Evolutionary conservation across 345 rosid genomes (phyloP).

Genomic region (Citrus glauca): DNA sequence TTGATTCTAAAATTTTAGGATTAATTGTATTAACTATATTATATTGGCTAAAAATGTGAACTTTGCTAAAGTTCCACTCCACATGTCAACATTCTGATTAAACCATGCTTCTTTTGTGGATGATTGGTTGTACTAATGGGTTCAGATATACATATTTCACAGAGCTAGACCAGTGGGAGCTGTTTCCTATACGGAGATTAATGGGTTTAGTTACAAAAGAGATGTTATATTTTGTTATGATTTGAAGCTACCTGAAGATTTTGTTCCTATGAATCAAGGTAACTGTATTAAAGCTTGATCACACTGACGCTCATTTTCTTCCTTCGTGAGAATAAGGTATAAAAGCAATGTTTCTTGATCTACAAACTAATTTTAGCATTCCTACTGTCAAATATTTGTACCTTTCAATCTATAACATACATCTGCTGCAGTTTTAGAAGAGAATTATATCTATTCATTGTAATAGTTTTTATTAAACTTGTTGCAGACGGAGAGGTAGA

Average conservation of each 20-base stretch:
- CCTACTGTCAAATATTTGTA: not conserved
- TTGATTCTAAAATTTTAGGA: slow-evolving; percentile 3
- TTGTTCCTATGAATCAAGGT: slow-evolving; percentile 77
- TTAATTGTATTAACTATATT: not conserved
- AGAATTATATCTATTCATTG: not conserved
- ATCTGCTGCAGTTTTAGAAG: not conserved
- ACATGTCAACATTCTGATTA: not conserved
- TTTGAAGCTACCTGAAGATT: slow-evolving; percentile 62
- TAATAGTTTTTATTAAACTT: not conserved
- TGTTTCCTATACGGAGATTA: slow-evolving; percentile 72
- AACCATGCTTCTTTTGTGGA: not conserved
- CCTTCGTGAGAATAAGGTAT: not conserved
- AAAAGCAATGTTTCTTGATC: not conserved
- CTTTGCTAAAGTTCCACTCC: not conserved
- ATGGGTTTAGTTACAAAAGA: slow-evolving; percentile 64
- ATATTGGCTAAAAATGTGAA: not conserved
- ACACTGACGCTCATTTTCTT: not conserved
- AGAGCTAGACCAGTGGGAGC: slow-evolving; percentile 85
- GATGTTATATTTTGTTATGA: slow-evolving; percentile 90
- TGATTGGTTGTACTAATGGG: slow-evolving; percentile 1
- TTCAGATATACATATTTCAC: slow-evolving; percentile 14
- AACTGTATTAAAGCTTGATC: slow-evolving; percentile 1
- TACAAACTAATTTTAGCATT: not conserved
- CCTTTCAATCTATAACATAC: not conserved
- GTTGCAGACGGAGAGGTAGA: slow-evolving; percentile 92